Percentiles rank a stretch among this genome's conserved stretches.
These are phyloP conservation scores for Penicillium sp. DNA, from an alignment of 2,329 filamentous ascomycete species.

Conservation along the genomic window DNA sequence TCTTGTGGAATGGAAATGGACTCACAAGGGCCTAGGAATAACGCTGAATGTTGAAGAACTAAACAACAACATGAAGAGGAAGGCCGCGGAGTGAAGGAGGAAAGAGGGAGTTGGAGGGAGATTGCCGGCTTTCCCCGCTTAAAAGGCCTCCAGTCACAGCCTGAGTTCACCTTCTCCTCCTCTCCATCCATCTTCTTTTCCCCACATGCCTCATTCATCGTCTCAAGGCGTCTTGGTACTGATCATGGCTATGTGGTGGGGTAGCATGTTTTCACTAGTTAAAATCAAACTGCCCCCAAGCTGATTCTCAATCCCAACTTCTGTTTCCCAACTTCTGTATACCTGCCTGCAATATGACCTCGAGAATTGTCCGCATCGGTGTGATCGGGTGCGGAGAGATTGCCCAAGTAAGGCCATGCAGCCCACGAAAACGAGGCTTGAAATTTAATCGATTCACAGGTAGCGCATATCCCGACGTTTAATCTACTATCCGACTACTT, in stretches of 20 bases:
- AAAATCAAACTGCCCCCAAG: no score
- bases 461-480: slow-evolving; percentile 55
- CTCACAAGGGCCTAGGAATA: no score
- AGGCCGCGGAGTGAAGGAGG: not conserved
- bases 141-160: not conserved
- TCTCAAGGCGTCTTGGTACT: no score
- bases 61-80: no score
- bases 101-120: not conserved
- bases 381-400: slow-evolving; percentile 52
- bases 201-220: no score
- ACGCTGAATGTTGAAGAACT: no score
- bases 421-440: no score
- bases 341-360: not conserved
- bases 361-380: slow-evolving; percentile 5
- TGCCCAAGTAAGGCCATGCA: slow-evolving; percentile 44
- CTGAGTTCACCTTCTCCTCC: not conserved
- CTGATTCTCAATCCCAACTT: no score
- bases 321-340: not conserved
- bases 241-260: no score
- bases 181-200: not conserved
- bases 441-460: not conserved
- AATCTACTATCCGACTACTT: slow-evolving; percentile 51
- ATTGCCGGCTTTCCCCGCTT: slow-evolving; percentile 4
- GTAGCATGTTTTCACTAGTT: no score
- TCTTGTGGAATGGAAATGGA: not conserved